Conservation (phyloP, 2,329 filamentous ascomycete genomes). For the Epichloe glyceriae region DNA sequence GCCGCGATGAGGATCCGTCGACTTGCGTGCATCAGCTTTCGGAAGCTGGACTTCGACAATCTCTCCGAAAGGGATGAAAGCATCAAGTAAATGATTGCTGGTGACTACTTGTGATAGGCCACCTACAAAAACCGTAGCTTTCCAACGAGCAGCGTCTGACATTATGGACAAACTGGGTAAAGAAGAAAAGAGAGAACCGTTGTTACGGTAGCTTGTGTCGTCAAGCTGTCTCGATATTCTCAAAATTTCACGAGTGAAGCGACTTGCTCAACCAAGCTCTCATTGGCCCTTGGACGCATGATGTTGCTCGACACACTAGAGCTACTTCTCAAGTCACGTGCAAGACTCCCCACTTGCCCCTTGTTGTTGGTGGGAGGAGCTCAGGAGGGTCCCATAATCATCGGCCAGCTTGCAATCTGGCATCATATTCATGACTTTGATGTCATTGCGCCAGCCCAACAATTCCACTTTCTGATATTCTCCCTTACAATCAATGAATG, state of each 20-base stretch:
- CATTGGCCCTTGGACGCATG: background rate
- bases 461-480: conserved; percentile 8
- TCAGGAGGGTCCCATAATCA: conserved; percentile 10
- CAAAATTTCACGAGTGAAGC: background rate
- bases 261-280: background rate
- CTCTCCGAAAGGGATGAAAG: conserved; percentile 94
- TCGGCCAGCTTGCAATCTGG: conserved; percentile 30
- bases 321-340: background rate
- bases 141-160: conserved; percentile 73
- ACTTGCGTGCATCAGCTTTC: conserved; percentile 71
- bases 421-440: conserved; percentile 24
- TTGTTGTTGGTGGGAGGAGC: conserved; percentile 11
- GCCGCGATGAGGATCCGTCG: conserved; percentile 69
- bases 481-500: background rate
- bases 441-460: conserved; percentile 7
- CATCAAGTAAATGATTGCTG: conserved; percentile 63
- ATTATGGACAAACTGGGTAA: conserved; percentile 31
- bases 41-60: conserved; percentile 85
- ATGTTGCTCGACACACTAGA: background rate
- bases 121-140: conserved; percentile 85
- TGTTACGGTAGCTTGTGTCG: background rate
- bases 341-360: background rate
- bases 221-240: background rate
- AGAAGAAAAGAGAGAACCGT: background rate
- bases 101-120: conserved; percentile 74